These are phyloP conservation scores for Turnera subulata DNA, from an alignment of 345 rosid species.

Conservation along the genomic window DNA sequence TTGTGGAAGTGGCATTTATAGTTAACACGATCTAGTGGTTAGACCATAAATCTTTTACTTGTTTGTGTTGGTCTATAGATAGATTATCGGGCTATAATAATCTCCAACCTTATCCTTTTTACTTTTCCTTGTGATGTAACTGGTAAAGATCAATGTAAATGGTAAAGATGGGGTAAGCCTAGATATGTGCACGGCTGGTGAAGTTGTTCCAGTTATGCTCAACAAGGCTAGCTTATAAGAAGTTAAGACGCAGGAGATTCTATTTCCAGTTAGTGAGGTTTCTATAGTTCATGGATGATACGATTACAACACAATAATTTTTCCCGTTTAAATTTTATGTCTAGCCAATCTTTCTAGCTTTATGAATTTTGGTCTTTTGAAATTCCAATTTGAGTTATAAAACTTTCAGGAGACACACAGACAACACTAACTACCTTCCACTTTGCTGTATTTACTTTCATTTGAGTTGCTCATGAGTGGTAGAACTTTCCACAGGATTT, in stretches of 20 bases:
- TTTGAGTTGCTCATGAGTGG: slow-evolving; percentile 19
- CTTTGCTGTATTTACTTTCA: slow-evolving; percentile 6
- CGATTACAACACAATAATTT: too few species aligned
- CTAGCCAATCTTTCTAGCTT: background rate
- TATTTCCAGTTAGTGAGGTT: too few species aligned
- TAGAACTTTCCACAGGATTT: slow-evolving; percentile 45
- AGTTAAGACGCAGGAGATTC: background rate
- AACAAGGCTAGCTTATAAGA: background rate
- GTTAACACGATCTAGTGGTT: too few species aligned
- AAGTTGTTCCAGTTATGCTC: background rate
- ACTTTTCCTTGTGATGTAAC: slow-evolving; percentile 1
- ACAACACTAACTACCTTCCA: too few species aligned
- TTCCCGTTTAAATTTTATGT: too few species aligned
- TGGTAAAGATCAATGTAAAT: slow-evolving; percentile 1
- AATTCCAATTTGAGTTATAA: background rate
- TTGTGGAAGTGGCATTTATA: too few species aligned
- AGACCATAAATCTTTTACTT: too few species aligned
- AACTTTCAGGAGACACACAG: background rate
- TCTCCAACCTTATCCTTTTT: background rate
- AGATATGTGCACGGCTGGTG: background rate
- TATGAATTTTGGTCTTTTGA: background rate
- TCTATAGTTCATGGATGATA: too few species aligned
- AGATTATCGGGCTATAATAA: background rate
- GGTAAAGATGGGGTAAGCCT: background rate
- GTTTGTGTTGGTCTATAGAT: slow-evolving; percentile 2